These are phyloP conservation scores for Urostyla sp. DNA, from an alignment of 73 alveolate genomes.

Conservation along the genomic window DNA sequence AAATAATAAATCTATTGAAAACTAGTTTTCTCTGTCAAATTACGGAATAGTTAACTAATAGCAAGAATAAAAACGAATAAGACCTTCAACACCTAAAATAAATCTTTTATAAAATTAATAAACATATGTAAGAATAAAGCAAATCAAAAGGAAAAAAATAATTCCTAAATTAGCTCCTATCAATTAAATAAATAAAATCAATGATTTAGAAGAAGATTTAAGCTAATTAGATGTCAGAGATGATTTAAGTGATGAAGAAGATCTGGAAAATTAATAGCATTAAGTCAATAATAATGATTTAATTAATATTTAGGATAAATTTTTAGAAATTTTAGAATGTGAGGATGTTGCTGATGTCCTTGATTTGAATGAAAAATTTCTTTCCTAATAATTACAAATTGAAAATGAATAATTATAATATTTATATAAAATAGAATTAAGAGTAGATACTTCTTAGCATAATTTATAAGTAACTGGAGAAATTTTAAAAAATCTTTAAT, in stretches of 20 bases:
- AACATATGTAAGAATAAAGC: too few relatives aligned
- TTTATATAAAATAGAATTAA: conserved; percentile 24
- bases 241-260: conserved; percentile 18
- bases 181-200: too few relatives aligned
- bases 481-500: background rate
- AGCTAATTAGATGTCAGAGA: background rate
- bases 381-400: conserved; percentile 10
- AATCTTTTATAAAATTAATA: too few relatives aligned
- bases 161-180: too few relatives aligned
- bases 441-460: conserved; percentile 45
- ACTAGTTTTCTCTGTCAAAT: too few relatives aligned
- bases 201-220: background rate
- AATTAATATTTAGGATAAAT: conserved; percentile 10
- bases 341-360: conserved; percentile 34
- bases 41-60: too few relatives aligned
- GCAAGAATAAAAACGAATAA: too few relatives aligned
- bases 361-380: conserved; percentile 34
- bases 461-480: conserved; percentile 45
- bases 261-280: background rate
- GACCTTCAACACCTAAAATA: too few relatives aligned
- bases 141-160: too few relatives aligned
- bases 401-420: background rate
- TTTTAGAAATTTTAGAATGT: conserved; percentile 36
- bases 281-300: background rate
- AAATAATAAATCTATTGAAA: too few relatives aligned